These are phyloP conservation scores for Stygiomarasmius scandens DNA, from an alignment of 1,284 basidiomycete species.

Conservation along the genomic window DNA sequence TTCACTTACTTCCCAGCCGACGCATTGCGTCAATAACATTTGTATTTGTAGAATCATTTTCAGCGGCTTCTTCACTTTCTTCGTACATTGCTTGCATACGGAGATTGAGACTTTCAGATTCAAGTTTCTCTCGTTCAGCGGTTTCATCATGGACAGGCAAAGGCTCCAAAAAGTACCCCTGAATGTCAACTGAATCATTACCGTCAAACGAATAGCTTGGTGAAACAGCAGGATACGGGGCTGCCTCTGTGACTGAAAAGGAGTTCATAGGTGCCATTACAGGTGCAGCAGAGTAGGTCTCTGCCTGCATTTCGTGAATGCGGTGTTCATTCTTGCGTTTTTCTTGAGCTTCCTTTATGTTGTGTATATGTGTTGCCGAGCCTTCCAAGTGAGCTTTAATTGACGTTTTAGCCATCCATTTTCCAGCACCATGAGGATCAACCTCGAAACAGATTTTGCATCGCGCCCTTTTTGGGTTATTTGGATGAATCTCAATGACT, in stretches of 20 bases:
- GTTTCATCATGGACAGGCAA: background rate
- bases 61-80: background rate
- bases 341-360: background rate
- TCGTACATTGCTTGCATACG: background rate
- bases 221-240: background rate
- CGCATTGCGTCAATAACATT: background rate
- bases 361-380: background rate
- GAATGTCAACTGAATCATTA: background rate
- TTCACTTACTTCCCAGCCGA: background rate
- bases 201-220: background rate
- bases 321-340: background rate
- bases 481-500: constrained; percentile 2
- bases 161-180: background rate
- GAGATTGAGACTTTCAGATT: background rate
- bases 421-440: background rate
- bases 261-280: background rate
- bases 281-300: background rate
- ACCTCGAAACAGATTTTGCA: background rate
- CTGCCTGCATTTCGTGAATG: background rate
- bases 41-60: background rate
- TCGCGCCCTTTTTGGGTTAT: background rate
- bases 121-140: background rate
- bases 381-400: background rate
- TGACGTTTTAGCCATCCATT: background rate
- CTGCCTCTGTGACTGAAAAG: background rate